Evolutionary conservation across 164 flowering plant genomes (phyloP), one percentile per base, ranked within the genome.

Genomic region (Umbilicus rupestris): DNA sequence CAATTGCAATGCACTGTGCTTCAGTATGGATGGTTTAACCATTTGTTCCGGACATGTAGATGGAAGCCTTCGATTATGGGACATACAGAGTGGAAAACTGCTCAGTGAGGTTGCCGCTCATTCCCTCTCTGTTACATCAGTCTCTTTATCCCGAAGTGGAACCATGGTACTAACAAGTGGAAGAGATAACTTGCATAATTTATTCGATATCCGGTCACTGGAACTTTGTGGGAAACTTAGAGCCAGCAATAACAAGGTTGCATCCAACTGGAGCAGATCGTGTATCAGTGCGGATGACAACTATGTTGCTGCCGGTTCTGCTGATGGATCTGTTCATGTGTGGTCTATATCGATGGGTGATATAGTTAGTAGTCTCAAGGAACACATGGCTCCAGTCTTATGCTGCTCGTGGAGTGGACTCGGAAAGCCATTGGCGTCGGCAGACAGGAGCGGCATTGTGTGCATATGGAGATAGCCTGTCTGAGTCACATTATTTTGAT

Each of bases 181-280:
- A 67, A 88, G 96, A 74, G 99, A 94, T 70, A 92, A 92, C 67
- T 15, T 83, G 78, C 99, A 94, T 70, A 88, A 92, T 78, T 76
- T 91, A 44, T 94, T 91, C 66, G 96, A 94, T 68, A 74, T 88
- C 72, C 74, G 96, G 26, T 77, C 93, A 28, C 72, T 92, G 66
- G 99, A 94, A 75, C 85, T 94, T 63, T 87, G 90, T 73, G 86
- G 88, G 50, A 85, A 87, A 41, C 71, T 95, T 17, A 84, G 89
- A 77, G 89, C 87, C 17, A 76, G 64, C 46, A 96, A 88, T 30
- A 85, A 83, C 75, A 81, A 84, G 75, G 78, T 89, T 64, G 90
- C 96, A 22, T 81, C 97, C 37, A 94, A 92, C 57, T 94, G 99
- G 97, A 94, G 96, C 75, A 70, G 99, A 22, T 91, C 99, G 1